phyloP scores from a whole-genome alignment of 768 basidiomycete species.

The Xerocomus potaroensis region DNA sequence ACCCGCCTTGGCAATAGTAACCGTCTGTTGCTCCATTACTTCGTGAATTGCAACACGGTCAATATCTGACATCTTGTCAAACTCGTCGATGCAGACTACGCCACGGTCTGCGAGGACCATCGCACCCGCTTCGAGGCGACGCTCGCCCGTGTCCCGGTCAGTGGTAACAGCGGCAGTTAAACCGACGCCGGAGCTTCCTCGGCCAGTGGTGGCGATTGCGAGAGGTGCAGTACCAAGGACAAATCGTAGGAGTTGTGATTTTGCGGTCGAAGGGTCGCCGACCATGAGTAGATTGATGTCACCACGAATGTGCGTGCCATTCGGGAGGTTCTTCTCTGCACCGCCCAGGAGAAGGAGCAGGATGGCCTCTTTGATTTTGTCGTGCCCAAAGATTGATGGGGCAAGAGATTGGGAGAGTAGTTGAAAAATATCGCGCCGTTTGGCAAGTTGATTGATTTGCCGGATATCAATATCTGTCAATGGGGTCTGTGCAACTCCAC shows the following conservation, averaged over 20 bases:
- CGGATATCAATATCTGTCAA: slow-evolving; percentile 94
- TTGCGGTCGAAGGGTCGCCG: slow-evolving; percentile 98
- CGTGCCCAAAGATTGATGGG: slow-evolving; percentile 95
- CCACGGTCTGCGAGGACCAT: slow-evolving; percentile 99
- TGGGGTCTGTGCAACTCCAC: slow-evolving; percentile 89
- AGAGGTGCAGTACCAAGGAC: slow-evolving; percentile 93
- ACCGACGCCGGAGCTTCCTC: slow-evolving; percentile 98
- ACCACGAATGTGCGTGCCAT: slow-evolving; percentile 97
- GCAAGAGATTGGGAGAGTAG: slow-evolving; percentile 93
- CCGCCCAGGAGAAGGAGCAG: slow-evolving; percentile 92
- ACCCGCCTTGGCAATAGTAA: slow-evolving; percentile 98
- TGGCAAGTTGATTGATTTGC: slow-evolving; percentile 89
- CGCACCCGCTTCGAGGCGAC: slow-evolving; percentile 94
- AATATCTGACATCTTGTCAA: slow-evolving; percentile 99
- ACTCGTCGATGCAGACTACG: slow-evolving; percentile 99
- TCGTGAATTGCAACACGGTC: slow-evolving; percentile 99
- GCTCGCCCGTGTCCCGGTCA: slow-evolving; percentile 96
- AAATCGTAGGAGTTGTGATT: slow-evolving; percentile 93
- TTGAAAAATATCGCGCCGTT: slow-evolving; percentile 79
- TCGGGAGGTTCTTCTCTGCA: slow-evolving; percentile 94
- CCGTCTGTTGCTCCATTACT: slow-evolving; percentile 99
- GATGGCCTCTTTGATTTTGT: slow-evolving; percentile 93
- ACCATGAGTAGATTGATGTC: slow-evolving; percentile 99
- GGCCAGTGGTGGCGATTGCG: slow-evolving; percentile 96
- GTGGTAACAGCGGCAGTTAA: slow-evolving; percentile 97